Base-by-base conservation (phyloP, 768 basidiomycete species). In the Omphalotus guepiniiformis region DNA sequence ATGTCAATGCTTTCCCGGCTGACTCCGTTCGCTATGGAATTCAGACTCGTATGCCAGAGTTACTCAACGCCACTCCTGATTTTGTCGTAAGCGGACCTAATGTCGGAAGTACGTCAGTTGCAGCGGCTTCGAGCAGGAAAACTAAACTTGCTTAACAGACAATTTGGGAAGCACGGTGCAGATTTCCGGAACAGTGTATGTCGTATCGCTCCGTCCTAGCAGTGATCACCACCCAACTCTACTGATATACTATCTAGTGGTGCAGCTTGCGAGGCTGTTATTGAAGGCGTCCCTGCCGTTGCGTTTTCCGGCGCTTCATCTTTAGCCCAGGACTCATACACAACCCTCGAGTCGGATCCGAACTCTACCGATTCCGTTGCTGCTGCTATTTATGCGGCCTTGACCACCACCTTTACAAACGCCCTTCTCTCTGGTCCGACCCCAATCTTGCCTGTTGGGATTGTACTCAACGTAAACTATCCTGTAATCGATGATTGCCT, bases 381-480 rank as follows among this genome's bases (percentile, higher is more conserved):
- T 8, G 72, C 75, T 11, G 52, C 59, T 39, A 63, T 70, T 42
- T 77, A 77, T 56, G 64, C 75, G n/a, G 49, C 64, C 16, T 71
- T 78, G 38, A 64, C 69, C 40, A 57, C 70, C 23, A 66, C 61
- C 48, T 68, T 78, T 55, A 58, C 67, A 18, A 39, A 61, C 12
- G 63, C 63, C 4, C 55, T 58, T 18, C 54, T 72, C 40, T 59
- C 58, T 13, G 22, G 52, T 16, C 30, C 60, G 6, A 58, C 54
- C 1, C 67, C 70, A 1, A 57, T 73, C 47, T 67, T 76, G n/a
- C 77, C 76, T 1, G n/a, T 57, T 0, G 66, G 66, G 19, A 60
- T 69, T 45, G 63, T 63, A 29, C 49, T 80, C 51, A 78, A 76
- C 57, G 75, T 80, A 53, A 80, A 79, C 62, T 77, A 69, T 54